Evolutionary conservation across 805 yeast species (phyloP).

Genomic region (Candida multigemmis): DNA sequence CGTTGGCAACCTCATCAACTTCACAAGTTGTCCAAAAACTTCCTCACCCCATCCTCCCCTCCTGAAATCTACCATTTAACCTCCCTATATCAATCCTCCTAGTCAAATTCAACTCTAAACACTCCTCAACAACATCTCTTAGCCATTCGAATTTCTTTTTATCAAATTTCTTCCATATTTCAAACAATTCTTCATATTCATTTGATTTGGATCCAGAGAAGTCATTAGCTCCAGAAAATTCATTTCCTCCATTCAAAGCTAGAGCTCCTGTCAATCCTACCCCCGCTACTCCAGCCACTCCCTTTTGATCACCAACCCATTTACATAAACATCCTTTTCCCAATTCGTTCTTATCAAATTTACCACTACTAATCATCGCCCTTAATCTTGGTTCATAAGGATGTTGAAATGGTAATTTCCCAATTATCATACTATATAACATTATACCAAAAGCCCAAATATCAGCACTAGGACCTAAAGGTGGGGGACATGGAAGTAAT

Average conservation of each 20-base stretch:
- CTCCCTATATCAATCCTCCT: conserved; percentile 42
- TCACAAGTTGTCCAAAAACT: too few relatives aligned
- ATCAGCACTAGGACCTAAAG: conserved; percentile 64
- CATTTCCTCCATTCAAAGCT: too few relatives aligned
- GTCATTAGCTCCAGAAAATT: not conserved
- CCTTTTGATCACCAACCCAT: conserved; percentile 13
- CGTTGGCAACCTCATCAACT: too few relatives aligned
- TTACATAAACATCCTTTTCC: conserved; percentile 27
- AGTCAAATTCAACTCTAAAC: conserved; percentile 43
- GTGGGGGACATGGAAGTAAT: conserved; percentile 50
- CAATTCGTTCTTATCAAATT: conserved; percentile 42
- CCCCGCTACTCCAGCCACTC: conserved; percentile 3
- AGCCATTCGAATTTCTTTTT: conserved; percentile 16
- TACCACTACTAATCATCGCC: conserved; percentile 61
- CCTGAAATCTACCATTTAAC: conserved; percentile 10
- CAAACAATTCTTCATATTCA: conserved; percentile 7
- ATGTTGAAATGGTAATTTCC: conserved; percentile 76
- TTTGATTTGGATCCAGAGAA: conserved; percentile 4
- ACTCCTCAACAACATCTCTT: conserved; percentile 36
- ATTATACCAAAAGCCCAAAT: conserved; percentile 89
- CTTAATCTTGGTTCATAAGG: conserved; percentile 74
- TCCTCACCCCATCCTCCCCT: too few relatives aligned
- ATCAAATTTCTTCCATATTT: conserved; percentile 11
- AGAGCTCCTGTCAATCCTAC: not conserved
- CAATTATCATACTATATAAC: conserved; percentile 62